Percentiles rank a stretch among this genome's conserved stretches.
These are phyloP conservation scores for Thraustochytrium sp. DNA, from an alignment of 352 stramenopile species.

Conservation along the genomic window DNA sequence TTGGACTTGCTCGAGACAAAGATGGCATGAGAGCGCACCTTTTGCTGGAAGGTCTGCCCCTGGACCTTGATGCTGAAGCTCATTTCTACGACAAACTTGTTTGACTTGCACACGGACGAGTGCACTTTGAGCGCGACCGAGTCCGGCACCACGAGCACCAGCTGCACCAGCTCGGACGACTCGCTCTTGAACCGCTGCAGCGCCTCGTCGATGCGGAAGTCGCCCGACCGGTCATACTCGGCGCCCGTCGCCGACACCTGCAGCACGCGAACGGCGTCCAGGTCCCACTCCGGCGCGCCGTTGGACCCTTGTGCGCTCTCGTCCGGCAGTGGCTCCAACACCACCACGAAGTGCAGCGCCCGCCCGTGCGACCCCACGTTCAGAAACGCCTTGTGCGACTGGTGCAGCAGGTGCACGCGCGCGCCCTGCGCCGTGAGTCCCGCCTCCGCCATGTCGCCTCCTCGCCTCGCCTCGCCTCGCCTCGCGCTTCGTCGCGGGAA, in stretches of 20 bases:
- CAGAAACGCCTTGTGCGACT: background rate
- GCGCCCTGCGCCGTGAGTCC: background rate
- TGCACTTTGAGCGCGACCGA: background rate
- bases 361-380: slow-evolving; percentile 7
- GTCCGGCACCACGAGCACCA: background rate
- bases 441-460: background rate
- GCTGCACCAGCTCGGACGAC: background rate
- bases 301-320: background rate
- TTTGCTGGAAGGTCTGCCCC: background rate
- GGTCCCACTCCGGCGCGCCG: background rate
- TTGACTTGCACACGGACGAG: background rate
- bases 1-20: background rate
- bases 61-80: background rate
- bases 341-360: slow-evolving; percentile 1
- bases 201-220: background rate
- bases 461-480: background rate
- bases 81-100: background rate
- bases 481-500: too few relatives aligned
- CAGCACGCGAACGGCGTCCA: background rate
- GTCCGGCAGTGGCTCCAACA: background rate
- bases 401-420: background rate
- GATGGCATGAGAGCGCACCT: background rate
- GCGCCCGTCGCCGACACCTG: background rate
- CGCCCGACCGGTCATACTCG: background rate
- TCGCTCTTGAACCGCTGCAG: background rate